Percentiles rank a stretch among this genome's conserved stretches.
Evolutionary conservation across 768 basidiomycete genomes (phyloP).

Genomic region (Suillus tomentosus): DNA sequence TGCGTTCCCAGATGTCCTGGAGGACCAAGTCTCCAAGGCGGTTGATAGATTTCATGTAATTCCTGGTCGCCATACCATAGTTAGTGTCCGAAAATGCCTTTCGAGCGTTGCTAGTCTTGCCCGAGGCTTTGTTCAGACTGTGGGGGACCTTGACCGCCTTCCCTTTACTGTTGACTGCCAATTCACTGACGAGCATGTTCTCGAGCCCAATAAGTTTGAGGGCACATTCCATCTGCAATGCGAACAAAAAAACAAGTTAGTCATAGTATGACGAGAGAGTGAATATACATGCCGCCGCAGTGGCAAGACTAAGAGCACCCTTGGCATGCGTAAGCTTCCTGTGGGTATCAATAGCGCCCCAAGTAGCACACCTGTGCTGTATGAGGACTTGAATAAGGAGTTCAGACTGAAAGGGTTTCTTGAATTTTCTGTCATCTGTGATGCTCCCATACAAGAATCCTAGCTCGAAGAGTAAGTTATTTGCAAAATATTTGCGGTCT

Average conservation of each 20-base stretch:
- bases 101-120: neutral
- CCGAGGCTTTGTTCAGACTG: neutral
- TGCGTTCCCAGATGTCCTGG: neutral
- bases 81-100: neutral
- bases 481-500: no score
- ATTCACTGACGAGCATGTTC: neutral
- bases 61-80: neutral
- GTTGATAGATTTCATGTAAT: neutral
- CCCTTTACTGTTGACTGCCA: neutral
- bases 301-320: slow-evolving; percentile 10
- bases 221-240: slow-evolving; percentile 15
- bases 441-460: neutral
- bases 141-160: neutral
- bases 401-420: neutral
- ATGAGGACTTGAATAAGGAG: slow-evolving; percentile 14
- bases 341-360: neutral
- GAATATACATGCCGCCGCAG: slow-evolving; percentile 9
- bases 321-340: slow-evolving; percentile 1
- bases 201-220: slow-evolving; percentile 2
- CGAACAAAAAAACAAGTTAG: neutral
- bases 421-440: neutral
- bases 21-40: neutral
- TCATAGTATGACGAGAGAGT: neutral
- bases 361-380: slow-evolving; percentile 5
- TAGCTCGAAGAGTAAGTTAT: no score